Evolutionary conservation across 2,329 filamentous ascomycete species (phyloP).

Genomic region (Pseudopithomyces chartarum): DNA sequence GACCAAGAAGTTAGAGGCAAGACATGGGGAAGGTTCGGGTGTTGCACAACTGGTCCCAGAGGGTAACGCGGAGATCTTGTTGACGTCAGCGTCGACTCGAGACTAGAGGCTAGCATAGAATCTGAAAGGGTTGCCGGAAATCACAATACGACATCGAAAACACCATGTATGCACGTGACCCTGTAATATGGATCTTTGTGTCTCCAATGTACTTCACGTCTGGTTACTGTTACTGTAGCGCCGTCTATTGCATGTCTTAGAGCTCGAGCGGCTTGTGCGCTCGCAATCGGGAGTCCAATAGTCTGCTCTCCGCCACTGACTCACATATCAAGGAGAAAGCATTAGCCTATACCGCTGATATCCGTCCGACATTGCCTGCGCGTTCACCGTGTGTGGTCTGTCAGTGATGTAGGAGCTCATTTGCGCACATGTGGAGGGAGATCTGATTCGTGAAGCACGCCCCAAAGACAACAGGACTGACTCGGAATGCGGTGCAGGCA

Average conservation of each 20-base stretch:
- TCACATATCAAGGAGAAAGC: not conserved
- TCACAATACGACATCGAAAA: constrained; percentile 9
- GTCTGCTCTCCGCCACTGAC: not conserved
- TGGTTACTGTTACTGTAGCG: not conserved
- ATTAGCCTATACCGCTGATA: not conserved
- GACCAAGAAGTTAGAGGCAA: not conserved
- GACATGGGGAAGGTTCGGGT: constrained; percentile 1
- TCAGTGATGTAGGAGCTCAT: not conserved
- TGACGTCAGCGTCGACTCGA: not conserved
- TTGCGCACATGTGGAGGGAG: not conserved
- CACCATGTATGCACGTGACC: not conserved
- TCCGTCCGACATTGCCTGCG: not conserved
- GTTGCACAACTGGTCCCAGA: constrained; percentile 2
- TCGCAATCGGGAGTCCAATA: not conserved
- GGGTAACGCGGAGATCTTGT: not conserved
- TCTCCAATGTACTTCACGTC: not conserved
- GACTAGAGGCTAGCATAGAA: constrained; percentile 13
- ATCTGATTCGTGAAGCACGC: not conserved
- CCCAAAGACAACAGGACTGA: not conserved
- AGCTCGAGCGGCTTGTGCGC: constrained; percentile 2
- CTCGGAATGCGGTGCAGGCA: not conserved
- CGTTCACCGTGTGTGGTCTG: not conserved
- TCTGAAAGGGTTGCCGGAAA: constrained; percentile 17
- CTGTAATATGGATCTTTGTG: not conserved
- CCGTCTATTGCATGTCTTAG: constrained; percentile 1